Conservation (phyloP, 2,329 filamentous ascomycete species). For the Fusarium graminum region DNA sequence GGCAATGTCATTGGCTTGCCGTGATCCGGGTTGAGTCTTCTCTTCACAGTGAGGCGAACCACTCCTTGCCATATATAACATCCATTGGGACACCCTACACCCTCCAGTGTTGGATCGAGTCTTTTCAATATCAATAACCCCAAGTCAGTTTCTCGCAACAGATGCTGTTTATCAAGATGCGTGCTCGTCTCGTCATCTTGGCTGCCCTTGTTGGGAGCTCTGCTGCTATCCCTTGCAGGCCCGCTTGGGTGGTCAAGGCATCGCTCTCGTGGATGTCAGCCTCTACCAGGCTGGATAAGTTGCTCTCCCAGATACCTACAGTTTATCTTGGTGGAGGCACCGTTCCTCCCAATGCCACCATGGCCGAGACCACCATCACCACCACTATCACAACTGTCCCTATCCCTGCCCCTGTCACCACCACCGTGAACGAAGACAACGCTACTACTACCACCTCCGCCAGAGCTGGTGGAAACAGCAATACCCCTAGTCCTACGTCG, state of each 20-base stretch:
- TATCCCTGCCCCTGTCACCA: neutral
- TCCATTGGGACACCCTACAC: neutral
- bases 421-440: neutral
- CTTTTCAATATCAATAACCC: neutral
- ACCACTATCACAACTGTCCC: neutral
- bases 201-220: constrained; percentile 19
- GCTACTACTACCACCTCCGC: neutral
- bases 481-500: neutral
- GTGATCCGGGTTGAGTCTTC: neutral
- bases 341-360: neutral
- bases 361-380: neutral
- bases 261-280: constrained; percentile 8
- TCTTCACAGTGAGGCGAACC: neutral
- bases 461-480: neutral
- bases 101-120: no score
- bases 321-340: constrained; percentile 11
- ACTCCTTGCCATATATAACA: constrained; percentile 14
- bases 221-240: constrained; percentile 10
- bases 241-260: neutral
- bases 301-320: constrained; percentile 10
- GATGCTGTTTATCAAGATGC: constrained; percentile 10
- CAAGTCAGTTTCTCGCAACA: neutral
- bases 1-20: constrained; percentile 2
- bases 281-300: constrained; percentile 17
- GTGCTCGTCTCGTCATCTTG: constrained; percentile 17